phyloP scores from a whole-genome alignment of 139 green algal genomes.

The Microglena sp. region DNA sequence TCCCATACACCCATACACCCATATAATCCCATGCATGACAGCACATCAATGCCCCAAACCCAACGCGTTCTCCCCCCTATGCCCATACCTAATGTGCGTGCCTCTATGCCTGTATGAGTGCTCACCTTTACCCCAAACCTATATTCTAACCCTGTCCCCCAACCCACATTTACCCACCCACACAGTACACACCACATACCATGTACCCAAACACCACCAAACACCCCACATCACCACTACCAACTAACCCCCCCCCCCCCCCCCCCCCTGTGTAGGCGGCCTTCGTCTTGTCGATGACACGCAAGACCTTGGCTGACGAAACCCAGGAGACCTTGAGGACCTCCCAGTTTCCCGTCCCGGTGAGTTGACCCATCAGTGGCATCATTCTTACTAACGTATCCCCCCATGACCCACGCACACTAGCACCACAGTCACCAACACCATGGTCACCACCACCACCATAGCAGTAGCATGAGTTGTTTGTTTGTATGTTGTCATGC shows the following conservation, averaged over 20 bases:
- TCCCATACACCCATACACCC: not conserved
- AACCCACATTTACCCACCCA: no score
- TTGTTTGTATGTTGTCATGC: no score
- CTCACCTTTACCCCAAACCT: not conserved
- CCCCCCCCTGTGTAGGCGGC: constrained; percentile 7
- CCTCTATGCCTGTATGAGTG: not conserved
- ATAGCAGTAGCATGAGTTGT: no score
- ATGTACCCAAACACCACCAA: no score
- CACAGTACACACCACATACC: no score
- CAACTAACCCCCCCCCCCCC: not conserved
- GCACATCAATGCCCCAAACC: not conserved
- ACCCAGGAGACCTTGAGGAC: constrained; percentile 81
- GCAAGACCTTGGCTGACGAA: constrained; percentile 50
- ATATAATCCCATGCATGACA: not conserved
- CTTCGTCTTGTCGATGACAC: constrained; percentile 58
- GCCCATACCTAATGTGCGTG: not conserved
- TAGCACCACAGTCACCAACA: no score
- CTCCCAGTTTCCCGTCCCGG: constrained; percentile 25
- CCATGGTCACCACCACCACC: no score
- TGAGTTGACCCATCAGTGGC: no score
- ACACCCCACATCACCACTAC: not conserved
- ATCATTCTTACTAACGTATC: no score
- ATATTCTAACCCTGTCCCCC: no score
- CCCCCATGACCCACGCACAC: no score
- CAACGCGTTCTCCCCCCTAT: not conserved